phyloP scores from a whole-genome alignment of 164 flowering plant species.

The Cinnamomum micranthum region DNA sequence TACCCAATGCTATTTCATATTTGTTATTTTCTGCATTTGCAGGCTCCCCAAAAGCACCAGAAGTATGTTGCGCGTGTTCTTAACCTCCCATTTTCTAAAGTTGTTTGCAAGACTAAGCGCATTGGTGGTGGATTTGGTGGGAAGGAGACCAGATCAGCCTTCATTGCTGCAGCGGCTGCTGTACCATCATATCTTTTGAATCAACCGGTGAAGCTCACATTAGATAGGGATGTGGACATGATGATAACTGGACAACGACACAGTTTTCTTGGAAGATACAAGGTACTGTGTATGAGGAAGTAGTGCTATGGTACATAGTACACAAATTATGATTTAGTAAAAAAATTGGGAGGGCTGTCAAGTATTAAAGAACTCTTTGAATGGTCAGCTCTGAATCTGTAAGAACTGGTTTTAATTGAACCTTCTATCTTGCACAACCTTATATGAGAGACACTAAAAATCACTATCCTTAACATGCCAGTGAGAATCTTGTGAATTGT shows the following conservation, averaged over 20 bases:
- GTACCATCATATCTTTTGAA: constrained; percentile 83
- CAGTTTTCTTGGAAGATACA: constrained; percentile 96
- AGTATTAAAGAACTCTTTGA: neutral
- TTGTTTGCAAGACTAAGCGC: constrained; percentile 92
- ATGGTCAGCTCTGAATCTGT: neutral
- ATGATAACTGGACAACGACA: constrained; percentile 95
- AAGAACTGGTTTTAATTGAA: neutral
- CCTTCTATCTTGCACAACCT: neutral
- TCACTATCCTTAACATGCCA: neutral
- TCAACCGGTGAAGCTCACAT: constrained; percentile 75
- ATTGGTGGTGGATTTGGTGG: constrained; percentile 99
- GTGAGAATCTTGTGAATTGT: neutral
- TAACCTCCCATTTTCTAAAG: constrained; percentile 94
- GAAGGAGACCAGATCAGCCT: constrained; percentile 89
- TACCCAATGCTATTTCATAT: neutral
- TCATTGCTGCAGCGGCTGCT: constrained; percentile 79
- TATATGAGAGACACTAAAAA: neutral
- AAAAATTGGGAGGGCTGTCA: neutral
- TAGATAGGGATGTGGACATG: constrained; percentile 95
- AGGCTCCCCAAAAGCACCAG: constrained; percentile 96
- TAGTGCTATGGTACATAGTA: constrained; percentile 2
- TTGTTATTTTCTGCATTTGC: constrained; percentile 10
- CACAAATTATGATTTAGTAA: neutral
- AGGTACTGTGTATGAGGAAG: constrained; percentile 44
- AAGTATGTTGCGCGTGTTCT: constrained; percentile 84